Evolutionary conservation across 1,284 basidiomycete species (phyloP), one percentile per base, ranked within the genome.

Genomic region (Naganishia sp.): DNA sequence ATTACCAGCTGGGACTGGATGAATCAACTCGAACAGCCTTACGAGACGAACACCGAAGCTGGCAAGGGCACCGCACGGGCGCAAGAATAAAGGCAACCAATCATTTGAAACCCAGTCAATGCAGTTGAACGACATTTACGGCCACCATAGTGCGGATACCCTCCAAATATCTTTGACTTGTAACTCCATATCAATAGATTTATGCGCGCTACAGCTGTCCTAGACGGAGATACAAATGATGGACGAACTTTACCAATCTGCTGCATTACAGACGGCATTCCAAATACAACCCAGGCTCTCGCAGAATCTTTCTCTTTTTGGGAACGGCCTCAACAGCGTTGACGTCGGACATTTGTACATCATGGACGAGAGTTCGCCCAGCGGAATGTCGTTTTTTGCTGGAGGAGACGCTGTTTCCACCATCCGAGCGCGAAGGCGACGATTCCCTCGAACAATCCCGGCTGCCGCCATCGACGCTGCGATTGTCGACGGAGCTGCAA

Each of bases 1-100:
- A 36, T 33, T 31, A 39, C 55, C 63, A 67, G 63, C 42, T 63
- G 64, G 70, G 50, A 36, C 18, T 63, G 45, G 56, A 36, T 43
- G 31, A 21, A 61, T 16, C 43, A 49, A 28, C 45, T 48, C 4
- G 44, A 55, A n/a, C 31, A 45, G 25, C 43, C 52, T 10, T 44
- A 36, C n/a, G 44, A 55, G 52, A 33, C 36, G 36, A 10, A 13
- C 9, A 10, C 6, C 10, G 36, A 39, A 13, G 36, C 28, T 28
- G 28, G 28, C 5, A 28, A 28, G 13, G 13, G 36, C 2, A 7
- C 36, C 36, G 10, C 36, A 39, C 28, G 28, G 36, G 10, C 9
- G 36, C 7, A 39, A 7, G 10, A 39, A 13, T 39, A 39, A 13
- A 39, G 10, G 36, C 36, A 9, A 39, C 36, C 36, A 39, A 28